Evolutionary conservation across 1,284 basidiomycete genomes (phyloP), one percentile per base, ranked within the genome.

Genomic region (Cutaneotrichosporon sp.): DNA sequence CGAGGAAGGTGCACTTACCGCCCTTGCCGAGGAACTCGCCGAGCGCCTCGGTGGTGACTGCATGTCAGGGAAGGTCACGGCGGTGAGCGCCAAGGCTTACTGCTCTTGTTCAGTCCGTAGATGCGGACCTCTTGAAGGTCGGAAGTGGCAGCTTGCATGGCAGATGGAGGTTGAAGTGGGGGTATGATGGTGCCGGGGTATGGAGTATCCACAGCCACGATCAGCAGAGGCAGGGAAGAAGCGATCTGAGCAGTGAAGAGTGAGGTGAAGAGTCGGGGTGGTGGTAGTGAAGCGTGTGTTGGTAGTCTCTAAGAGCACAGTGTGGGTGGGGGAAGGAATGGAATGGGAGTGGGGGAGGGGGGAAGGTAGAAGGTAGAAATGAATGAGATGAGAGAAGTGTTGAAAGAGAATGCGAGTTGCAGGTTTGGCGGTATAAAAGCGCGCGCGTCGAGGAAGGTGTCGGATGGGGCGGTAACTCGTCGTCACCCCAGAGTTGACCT

Each of bases 11-110:
- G 33, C 3, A 49, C 69, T 62, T 27, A 74, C 73, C 68, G 5
- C 68, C 65, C 20, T 64, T 64, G 33, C 69, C 63, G 56, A 77
- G 73, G 69, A 72, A 74, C 49, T 65, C 65, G 58, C 66, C 60
- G 9, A 77, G 66, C 38, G 67, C 58, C 18, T 72, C 68, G 3
- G 70, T 64, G 0, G 72, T 74, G 24, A 74, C 75, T 74, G 58
- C 3, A 4, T 18, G 27, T 63, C n/a, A 60, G 55, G 51, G 36
- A 56, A 5, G 13, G 29, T 9, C 9, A 18, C 3, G 18, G 2
- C 13, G 22, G 4, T n/a, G 4, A 27, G 13, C 47, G 47, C 5
- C 4, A 3, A 9, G 9, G 33, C 64, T 45, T 29, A 63, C 64
- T 63, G 45, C 56, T 66, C 42, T 58, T 60, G 49, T 67, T 71